These are phyloP conservation scores for Mucor velutinosus DNA, from an alignment of 371 early-diverging fungal species.

Conservation along the genomic window DNA sequence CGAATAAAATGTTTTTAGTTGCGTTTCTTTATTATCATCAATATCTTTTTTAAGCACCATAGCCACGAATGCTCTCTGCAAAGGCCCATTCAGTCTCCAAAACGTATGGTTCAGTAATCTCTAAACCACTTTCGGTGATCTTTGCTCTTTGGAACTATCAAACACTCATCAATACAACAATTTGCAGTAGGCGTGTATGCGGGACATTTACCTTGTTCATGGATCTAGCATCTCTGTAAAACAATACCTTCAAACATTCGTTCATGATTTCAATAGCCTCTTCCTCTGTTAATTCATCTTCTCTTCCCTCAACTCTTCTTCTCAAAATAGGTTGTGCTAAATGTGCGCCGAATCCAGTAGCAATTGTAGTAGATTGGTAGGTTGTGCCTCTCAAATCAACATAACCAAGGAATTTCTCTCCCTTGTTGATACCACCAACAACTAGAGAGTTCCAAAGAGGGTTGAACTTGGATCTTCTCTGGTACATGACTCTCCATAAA, in stretches of 20 bases:
- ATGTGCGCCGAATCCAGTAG: slow-evolving; percentile 97
- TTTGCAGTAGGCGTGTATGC: not conserved
- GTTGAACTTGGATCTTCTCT: slow-evolving; percentile 88
- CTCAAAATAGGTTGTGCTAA: slow-evolving; percentile 96
- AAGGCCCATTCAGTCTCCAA: slow-evolving; percentile 94
- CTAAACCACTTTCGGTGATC: slow-evolving; percentile 80
- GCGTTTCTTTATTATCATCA: slow-evolving; percentile 2
- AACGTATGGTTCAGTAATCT: slow-evolving; percentile 86
- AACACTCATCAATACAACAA: not conserved
- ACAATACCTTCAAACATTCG: slow-evolving; percentile 93
- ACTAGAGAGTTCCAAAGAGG: slow-evolving; percentile 97
- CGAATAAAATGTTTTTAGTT: slow-evolving; percentile 2
- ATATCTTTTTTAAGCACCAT: slow-evolving; percentile 67
- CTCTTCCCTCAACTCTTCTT: slow-evolving; percentile 87
- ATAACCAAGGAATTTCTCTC: slow-evolving; percentile 87
- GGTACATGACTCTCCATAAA: slow-evolving; percentile 93
- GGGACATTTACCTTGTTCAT: slow-evolving; percentile 81
- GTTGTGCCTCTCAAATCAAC: slow-evolving; percentile 97
- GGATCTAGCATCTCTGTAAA: slow-evolving; percentile 96
- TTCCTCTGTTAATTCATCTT: slow-evolving; percentile 86
- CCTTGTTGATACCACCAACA: slow-evolving; percentile 89
- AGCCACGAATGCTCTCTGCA: slow-evolving; percentile 89
- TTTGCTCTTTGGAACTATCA: slow-evolving; percentile 90
- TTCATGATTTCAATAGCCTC: slow-evolving; percentile 91
- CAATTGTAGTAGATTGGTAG: slow-evolving; percentile 89